phyloP scores from a whole-genome alignment of 2,329 filamentous ascomycete species.

The Arthroderma uncinatum region DNA sequence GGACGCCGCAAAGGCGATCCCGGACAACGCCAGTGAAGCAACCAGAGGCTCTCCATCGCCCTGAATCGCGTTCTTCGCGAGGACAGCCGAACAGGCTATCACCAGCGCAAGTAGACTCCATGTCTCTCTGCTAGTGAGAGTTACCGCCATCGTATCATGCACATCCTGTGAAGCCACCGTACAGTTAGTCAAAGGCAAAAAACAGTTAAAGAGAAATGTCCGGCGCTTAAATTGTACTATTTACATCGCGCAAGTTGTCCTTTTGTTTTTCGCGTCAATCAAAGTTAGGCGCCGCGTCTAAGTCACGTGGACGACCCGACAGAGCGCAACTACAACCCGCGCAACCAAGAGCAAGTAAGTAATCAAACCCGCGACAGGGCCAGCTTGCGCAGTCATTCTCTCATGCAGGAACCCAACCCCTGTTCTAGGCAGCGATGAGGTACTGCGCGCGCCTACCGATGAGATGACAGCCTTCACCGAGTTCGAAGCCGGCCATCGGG shows the following conservation, averaged over 20 bases:
- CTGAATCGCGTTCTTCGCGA: slow-evolving; percentile 64
- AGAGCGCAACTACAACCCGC: background rate
- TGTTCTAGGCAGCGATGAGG: slow-evolving; percentile 3
- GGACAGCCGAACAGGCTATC: slow-evolving; percentile 57
- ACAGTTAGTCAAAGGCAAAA: background rate
- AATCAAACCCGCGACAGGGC: background rate
- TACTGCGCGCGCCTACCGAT: background rate
- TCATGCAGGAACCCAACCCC: slow-evolving; percentile 5
- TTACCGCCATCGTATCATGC: slow-evolving; percentile 24
- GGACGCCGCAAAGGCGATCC: slow-evolving; percentile 67
- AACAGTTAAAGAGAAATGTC: background rate
- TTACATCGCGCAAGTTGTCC: background rate
- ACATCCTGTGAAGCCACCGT: background rate
- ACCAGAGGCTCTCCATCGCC: slow-evolving; percentile 81
- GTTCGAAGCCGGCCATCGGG: slow-evolving; percentile 38
- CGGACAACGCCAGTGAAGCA: slow-evolving; percentile 76
- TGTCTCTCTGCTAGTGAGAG: slow-evolving; percentile 44
- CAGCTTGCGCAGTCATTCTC: background rate
- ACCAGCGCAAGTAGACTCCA: slow-evolving; percentile 53
- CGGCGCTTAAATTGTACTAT: background rate
- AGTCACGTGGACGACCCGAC: background rate
- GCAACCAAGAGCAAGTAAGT: background rate
- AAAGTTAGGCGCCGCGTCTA: background rate
- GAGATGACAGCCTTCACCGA: slow-evolving; percentile 31
- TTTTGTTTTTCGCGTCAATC: background rate